Evolutionary conservation across 78 protist species (phyloP).

Genomic region (Dictyostelium capitatum): DNA sequence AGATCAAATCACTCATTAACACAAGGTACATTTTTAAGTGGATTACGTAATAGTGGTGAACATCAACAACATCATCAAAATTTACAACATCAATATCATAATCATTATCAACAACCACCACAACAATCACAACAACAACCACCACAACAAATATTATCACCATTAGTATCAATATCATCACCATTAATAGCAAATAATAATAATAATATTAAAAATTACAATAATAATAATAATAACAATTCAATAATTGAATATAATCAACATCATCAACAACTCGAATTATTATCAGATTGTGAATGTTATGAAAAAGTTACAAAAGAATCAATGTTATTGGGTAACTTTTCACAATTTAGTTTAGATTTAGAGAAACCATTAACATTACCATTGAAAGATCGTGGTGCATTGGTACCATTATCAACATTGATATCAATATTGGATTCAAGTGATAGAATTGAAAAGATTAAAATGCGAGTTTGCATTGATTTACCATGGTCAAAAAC

Average conservation of each 20-base stretch:
- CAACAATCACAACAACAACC: not conserved
- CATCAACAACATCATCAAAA: not conserved
- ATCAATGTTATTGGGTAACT: not conserved
- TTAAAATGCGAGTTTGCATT: constrained; percentile 55
- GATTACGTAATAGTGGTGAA: constrained; percentile 21
- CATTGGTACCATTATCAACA: constrained; percentile 27
- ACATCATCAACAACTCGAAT: not conserved
- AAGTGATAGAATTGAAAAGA: not conserved
- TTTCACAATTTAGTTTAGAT: constrained; percentile 18
- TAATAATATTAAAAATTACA: not conserved
- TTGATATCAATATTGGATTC: not conserved
- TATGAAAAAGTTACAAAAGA: constrained; percentile 1
- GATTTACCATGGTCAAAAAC: constrained; percentile 59
- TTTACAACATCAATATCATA: not conserved
- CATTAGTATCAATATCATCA: not conserved
- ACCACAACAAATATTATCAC: not conserved
- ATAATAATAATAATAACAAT: not conserved
- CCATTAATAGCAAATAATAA: not conserved
- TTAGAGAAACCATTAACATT: constrained; percentile 70
- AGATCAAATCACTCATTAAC: not conserved
- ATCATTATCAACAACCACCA: not conserved
- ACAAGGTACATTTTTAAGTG: constrained; percentile 6
- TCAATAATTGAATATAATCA: not conserved
- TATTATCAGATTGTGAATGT: constrained; percentile 8
- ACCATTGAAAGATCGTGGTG: constrained; percentile 47